Evolutionary conservation across 495 filamentous ascomycete species (phyloP), one percentile per base, ranked within the genome.

Genomic region (Aspergillus haitiensis): DNA sequence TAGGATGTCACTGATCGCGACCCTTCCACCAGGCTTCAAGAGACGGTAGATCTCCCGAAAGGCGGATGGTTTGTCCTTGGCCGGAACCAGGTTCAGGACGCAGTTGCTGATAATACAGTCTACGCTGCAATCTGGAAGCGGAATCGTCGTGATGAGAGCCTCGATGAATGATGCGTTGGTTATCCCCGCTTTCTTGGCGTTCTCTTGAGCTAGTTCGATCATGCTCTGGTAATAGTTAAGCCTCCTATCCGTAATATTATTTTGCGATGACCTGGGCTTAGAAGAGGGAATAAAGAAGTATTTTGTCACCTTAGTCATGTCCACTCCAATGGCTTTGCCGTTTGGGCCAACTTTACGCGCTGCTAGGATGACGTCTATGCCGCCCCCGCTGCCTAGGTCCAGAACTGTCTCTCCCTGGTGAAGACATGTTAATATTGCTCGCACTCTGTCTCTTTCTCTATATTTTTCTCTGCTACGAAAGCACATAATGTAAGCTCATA

Each of bases 1-100:
- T 6, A 89, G 69, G 58, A 89, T 85, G 67, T 90, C 87, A n/a
- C 79, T 83, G 11, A 91, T 72, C 6, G 84, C 87, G 18, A 89
- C 69, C 27, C 86, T 70, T 2, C 88, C 86, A 16, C 82, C 82
- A 0, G 84, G 76, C 65, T 82, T 82, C 12, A 89, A 70, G 8
- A 91, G 59, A 7, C 88, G 81, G 66, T 74, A 73, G 63, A 88
- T 86, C 73, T 90, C 85, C 8, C 62, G 33, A 64, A 87, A 87
- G 5, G 79, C 81, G 10, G 73, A 45, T 5, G 64, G 77, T 70
- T 86, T 88, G 36, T 87, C 80, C 1, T 34, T 50, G 12, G 70
- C 65, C 3, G 83, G 81, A 1, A 88, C 80, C 1, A 88, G 79
- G 68, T 86, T 88, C 64, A 87, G 72, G 40, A 84, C 82, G 64